Conservation (phyloP, 208 protist genomes). For the Spongospora subterranea region DNA sequence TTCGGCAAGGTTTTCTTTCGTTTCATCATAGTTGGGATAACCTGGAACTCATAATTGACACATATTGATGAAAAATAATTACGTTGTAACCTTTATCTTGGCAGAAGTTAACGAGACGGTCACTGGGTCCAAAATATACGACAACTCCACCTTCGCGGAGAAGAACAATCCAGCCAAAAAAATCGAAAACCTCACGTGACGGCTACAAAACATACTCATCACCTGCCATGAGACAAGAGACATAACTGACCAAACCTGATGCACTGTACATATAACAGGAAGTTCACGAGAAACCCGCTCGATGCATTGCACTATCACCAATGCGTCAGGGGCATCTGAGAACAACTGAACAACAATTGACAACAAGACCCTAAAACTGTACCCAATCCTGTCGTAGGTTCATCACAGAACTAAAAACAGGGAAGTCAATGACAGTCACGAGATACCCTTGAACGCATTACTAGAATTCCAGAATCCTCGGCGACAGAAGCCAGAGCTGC, state of each 20-base stretch:
- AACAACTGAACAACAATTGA: not conserved
- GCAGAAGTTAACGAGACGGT: conserved; percentile 14
- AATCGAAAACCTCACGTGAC: not conserved
- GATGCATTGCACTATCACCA: not conserved
- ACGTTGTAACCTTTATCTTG: not conserved
- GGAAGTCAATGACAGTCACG: too few relatives aligned
- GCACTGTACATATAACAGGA: not conserved
- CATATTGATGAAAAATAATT: not conserved
- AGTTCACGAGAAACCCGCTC: not conserved
- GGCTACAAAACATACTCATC: too few relatives aligned
- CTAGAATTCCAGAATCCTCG: not conserved
- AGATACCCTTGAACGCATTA: too few relatives aligned
- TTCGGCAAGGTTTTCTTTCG: conserved; percentile 49
- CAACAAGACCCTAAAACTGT: not conserved
- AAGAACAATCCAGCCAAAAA: conserved; percentile 11
- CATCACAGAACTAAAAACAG: not conserved
- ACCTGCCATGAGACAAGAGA: too few relatives aligned
- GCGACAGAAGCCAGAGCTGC: not conserved
- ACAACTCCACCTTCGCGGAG: not conserved
- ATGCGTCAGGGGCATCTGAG: not conserved
- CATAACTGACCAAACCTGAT: not conserved
- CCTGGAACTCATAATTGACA: not conserved
- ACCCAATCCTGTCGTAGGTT: not conserved
- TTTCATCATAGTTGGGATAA: not conserved
- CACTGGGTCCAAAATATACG: conserved; percentile 7